Conservation (phyloP, 1,139 yeast species). For the Blastobotrys malaysiensis region DNA sequence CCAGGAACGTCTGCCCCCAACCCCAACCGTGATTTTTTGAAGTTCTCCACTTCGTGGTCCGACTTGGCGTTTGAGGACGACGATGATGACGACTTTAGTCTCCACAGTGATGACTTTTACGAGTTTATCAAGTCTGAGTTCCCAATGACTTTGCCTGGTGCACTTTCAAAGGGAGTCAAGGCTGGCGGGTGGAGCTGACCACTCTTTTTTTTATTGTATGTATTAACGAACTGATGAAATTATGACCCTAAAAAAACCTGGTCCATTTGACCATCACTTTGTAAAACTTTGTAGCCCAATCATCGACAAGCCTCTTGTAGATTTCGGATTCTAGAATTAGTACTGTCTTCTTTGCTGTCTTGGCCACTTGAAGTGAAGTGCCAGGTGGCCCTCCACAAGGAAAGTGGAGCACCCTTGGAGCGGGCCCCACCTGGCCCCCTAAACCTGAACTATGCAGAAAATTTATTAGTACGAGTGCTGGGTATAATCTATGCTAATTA, state of each 20-base stretch:
- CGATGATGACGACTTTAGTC: slow-evolving; percentile 25
- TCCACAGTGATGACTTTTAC: slow-evolving; percentile 4
- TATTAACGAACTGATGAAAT: background rate
- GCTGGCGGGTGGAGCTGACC: background rate
- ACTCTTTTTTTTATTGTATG: background rate
- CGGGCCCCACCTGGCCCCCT: too few species aligned
- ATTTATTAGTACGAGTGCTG: background rate
- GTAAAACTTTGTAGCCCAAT: too few species aligned
- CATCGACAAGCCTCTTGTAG: too few species aligned
- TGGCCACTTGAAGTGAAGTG: too few species aligned
- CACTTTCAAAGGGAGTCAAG: background rate
- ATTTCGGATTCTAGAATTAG: too few species aligned
- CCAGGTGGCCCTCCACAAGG: too few species aligned
- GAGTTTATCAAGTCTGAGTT: background rate
- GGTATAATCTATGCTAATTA: background rate
- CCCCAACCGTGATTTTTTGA: slow-evolving; percentile 22
- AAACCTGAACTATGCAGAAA: too few species aligned
- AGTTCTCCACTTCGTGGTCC: slow-evolving; percentile 34
- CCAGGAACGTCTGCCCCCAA: slow-evolving; percentile 14
- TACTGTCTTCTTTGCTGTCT: too few species aligned
- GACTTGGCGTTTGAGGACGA: slow-evolving; percentile 31
- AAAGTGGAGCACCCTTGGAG: background rate
- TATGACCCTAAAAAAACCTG: background rate
- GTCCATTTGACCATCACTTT: too few species aligned
- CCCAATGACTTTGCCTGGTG: background rate